Conservation (phyloP, 2,329 filamentous ascomycete genomes). For the Talaromyces sp. region DNA sequence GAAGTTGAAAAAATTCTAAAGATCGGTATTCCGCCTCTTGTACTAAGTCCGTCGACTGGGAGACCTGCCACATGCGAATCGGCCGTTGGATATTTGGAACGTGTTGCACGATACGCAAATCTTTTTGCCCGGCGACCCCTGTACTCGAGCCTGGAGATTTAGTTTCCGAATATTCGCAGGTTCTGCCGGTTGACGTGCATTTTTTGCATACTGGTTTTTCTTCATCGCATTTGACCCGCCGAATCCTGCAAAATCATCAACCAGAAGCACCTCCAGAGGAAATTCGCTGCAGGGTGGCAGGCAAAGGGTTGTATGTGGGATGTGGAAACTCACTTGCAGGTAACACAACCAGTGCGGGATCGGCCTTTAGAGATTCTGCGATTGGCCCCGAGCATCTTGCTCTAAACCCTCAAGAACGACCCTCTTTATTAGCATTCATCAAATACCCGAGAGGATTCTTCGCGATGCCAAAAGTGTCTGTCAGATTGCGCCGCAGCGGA, state of each 20-base stretch:
- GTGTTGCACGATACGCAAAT: constrained; percentile 26
- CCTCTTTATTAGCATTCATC: background rate
- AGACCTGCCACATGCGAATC: constrained; percentile 14
- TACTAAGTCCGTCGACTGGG: constrained; percentile 25
- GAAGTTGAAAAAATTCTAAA: constrained; percentile 45
- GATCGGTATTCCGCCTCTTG: constrained; percentile 37
- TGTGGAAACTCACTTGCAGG: constrained; percentile 54
- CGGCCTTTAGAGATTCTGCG: constrained; percentile 14
- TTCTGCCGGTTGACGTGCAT: constrained; percentile 59
- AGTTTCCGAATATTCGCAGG: constrained; percentile 53
- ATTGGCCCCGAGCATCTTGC: background rate
- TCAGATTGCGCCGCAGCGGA: background rate
- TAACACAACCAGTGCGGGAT: constrained; percentile 49
- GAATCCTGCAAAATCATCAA: constrained; percentile 42
- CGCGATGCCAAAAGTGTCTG: background rate
- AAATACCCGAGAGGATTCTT: background rate
- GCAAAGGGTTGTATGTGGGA: background rate
- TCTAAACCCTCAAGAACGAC: background rate
- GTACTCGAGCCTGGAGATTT: constrained; percentile 19
- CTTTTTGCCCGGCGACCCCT: background rate
- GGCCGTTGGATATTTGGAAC: constrained; percentile 15
- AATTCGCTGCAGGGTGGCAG: background rate
- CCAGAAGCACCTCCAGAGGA: background rate
- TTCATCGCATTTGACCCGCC: constrained; percentile 62
- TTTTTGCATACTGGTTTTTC: constrained; percentile 56